Evolutionary conservation across 2,329 filamentous ascomycete genomes (phyloP), one percentile per base, ranked within the genome.

Genomic region (Pleomassaria siparia): DNA sequence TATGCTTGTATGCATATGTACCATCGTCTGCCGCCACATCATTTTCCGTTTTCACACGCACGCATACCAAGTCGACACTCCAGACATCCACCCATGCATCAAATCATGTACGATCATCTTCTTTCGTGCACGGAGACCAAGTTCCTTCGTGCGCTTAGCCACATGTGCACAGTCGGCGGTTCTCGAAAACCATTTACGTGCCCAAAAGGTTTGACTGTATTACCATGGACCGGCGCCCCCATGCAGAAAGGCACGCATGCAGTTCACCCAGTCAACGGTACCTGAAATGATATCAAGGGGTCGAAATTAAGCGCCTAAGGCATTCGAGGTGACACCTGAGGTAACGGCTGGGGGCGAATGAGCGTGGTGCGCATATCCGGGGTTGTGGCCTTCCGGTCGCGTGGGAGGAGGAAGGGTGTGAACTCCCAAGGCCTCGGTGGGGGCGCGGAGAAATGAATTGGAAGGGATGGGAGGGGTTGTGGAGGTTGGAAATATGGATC

Each of bases 361-460:
- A 2, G 20, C 36, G 22, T 2, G 10, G 33, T 40, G 16, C 13
- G 46, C 46, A 49, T 49, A 49, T 40, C 42, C 46, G 41, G 36
- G 33, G 35, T 26, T 2, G 12, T n/a, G 30, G 42, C 8, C 15
- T 18, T 44, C 42, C 46, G 41, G 24, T 40, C 30, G 29, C 20
- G 21, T 30, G 26, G 32, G 35, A 18, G 35, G 21, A 20, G 35
- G 35, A 22, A 5, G 4, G 16, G 35, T 8, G 3, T 20, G 35
- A 37, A 37, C 35, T 37, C 35, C 35, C 35, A 37, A 37, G 35
- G 20, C 35, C 24, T 37, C 37, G 40, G 29, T 47, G 39, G 28
- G 44, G 2, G 7, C 11, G 22, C 22, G 29, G 22, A 21, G n/a
- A 16, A 3, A 21, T 13, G 30, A 21, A 25, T 44, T 35, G 30